Evolutionary conservation across 192 early-diverging fungal species (phyloP).

Genomic region (Piromyces finnis): DNA sequence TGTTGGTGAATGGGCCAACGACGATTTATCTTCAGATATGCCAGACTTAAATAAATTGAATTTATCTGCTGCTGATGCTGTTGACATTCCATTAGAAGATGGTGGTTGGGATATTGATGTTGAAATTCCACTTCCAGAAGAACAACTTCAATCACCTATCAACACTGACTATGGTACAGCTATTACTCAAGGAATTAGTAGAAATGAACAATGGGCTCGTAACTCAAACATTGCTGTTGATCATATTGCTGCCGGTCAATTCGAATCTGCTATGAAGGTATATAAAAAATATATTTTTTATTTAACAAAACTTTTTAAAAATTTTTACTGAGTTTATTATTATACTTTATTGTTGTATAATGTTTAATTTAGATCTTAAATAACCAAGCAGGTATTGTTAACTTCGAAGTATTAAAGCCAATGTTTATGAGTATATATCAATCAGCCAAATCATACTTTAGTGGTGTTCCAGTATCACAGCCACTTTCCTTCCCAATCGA

Average conservation of each 20-base stretch:
- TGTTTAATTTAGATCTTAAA: constrained; percentile 66
- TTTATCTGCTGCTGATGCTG: constrained; percentile 33
- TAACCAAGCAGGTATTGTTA: constrained; percentile 75
- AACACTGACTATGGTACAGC: constrained; percentile 51
- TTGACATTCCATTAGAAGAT: constrained; percentile 16
- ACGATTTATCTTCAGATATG: constrained; percentile 16
- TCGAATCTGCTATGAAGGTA: constrained; percentile 88
- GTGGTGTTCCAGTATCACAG: constrained; percentile 35
- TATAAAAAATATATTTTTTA: background rate
- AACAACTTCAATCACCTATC: constrained; percentile 25
- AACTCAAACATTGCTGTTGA: constrained; percentile 77
- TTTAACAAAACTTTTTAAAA: no score
- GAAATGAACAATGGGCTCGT: constrained; percentile 59
- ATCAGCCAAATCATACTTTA: constrained; percentile 44
- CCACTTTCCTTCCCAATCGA: constrained; percentile 50
- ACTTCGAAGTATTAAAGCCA: constrained; percentile 83
- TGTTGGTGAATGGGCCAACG: constrained; percentile 27
- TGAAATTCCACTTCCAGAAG: constrained; percentile 47
- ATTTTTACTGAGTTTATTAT: no score
- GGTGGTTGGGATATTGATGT: constrained; percentile 83
- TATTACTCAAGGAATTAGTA: constrained; percentile 40
- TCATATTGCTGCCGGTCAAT: constrained; percentile 86
- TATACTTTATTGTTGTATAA: no score
- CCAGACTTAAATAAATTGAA: constrained; percentile 20
- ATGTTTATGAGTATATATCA: constrained; percentile 72